These are phyloP conservation scores for Lecanosticta acicola DNA, from an alignment of 2,329 filamentous ascomycete species.

Conservation along the genomic window DNA sequence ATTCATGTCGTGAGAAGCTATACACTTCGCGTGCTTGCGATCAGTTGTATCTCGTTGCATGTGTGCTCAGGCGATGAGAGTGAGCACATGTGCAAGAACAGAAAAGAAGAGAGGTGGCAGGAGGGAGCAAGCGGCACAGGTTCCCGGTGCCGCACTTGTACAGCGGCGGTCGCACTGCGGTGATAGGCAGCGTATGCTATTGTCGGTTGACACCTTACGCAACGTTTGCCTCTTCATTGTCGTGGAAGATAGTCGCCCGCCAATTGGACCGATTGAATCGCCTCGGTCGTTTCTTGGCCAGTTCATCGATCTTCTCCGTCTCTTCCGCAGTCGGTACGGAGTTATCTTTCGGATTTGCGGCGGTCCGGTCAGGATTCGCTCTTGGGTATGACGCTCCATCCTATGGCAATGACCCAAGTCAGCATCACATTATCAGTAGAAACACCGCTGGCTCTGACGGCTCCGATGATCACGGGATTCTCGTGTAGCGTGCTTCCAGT, in stretches of 20 bases:
- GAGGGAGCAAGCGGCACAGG: too few relatives aligned
- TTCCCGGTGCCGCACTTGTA: too few relatives aligned
- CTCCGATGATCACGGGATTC: slow-evolving; percentile 7
- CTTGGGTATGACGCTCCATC: slow-evolving; percentile 36
- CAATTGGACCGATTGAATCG: slow-evolving; percentile 44
- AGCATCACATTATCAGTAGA: slow-evolving; percentile 32
- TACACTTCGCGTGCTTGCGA: too few relatives aligned
- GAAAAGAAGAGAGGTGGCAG: too few relatives aligned
- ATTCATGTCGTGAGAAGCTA: too few relatives aligned
- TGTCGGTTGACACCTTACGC: too few relatives aligned
- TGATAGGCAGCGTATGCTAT: too few relatives aligned
- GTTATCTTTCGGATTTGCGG: slow-evolving; percentile 14
- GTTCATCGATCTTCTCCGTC: slow-evolving; percentile 18
- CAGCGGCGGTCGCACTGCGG: too few relatives aligned
- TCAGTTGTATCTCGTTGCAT: too few relatives aligned
- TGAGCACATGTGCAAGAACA: too few relatives aligned
- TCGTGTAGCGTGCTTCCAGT: slow-evolving; percentile 19
- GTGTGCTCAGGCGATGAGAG: too few relatives aligned
- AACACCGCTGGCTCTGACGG: slow-evolving; percentile 12
- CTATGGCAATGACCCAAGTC: slow-evolving; percentile 33
- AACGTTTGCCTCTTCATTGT: slow-evolving; percentile 24
- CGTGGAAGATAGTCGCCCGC: slow-evolving; percentile 42
- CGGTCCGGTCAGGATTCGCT: slow-evolving; percentile 22
- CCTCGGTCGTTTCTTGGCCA: slow-evolving; percentile 36
- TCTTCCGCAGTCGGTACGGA: slow-evolving; percentile 12